These are phyloP conservation scores for Leccinum obscurum DNA, from an alignment of 768 basidiomycete genomes.

Conservation along the genomic window DNA sequence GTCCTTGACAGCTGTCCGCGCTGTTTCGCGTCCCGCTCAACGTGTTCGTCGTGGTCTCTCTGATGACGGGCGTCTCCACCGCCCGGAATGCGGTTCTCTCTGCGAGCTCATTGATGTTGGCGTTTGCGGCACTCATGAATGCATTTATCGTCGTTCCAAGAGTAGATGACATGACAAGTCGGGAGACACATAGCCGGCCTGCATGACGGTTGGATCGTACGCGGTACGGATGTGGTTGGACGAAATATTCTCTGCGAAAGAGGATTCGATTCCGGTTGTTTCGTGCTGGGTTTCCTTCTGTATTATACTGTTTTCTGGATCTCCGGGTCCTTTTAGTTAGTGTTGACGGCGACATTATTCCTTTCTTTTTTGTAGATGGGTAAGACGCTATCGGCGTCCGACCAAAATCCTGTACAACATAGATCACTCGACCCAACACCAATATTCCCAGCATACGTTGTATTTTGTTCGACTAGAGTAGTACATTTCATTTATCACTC, in stretches of 20 bases:
- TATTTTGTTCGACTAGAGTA: not conserved
- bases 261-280: not conserved
- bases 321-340: not conserved
- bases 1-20: conserved; percentile 51
- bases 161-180: conserved; percentile 23
- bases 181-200: conserved; percentile 23
- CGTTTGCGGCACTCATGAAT: conserved; percentile 59
- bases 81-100: conserved; percentile 61
- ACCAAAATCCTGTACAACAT: not conserved
- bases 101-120: conserved; percentile 56
- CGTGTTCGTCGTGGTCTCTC: conserved; percentile 67
- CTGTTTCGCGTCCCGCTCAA: conserved; percentile 77
- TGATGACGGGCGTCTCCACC: conserved; percentile 67
- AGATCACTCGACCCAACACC: not conserved
- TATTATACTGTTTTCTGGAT: not conserved
- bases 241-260: no score
- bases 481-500: not conserved
- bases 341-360: not conserved
- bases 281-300: not conserved
- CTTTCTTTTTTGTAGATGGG: no score
- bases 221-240: not conserved
- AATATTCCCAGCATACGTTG: not conserved
- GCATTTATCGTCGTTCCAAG: conserved; percentile 46
- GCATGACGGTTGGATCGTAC: conserved; percentile 10
- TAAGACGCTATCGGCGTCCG: not conserved